Percentiles rank a stretch among this genome's conserved stretches.
Evolutionary conservation across 257 asterid species (phyloP).

Genomic region (Salvia splendens): DNA sequence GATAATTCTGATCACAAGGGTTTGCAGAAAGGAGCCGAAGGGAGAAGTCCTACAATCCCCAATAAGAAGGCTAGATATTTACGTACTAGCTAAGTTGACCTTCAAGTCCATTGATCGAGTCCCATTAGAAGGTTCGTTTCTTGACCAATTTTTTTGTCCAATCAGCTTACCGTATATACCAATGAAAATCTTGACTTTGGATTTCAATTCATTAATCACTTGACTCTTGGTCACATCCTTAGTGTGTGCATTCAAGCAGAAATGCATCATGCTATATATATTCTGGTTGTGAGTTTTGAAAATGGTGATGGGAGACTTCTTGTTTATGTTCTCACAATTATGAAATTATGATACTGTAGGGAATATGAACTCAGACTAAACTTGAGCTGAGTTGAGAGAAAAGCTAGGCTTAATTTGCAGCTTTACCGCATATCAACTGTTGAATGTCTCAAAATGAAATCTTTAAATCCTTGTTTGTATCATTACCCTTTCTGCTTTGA

Average conservation of each 20-base stretch:
- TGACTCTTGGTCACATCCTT: slow-evolving; percentile 12
- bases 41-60: slow-evolving; percentile 26
- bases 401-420: slow-evolving; percentile 6
- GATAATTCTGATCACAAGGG: slow-evolving; percentile 34
- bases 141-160: slow-evolving; percentile 18
- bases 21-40: slow-evolving; percentile 33
- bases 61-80: slow-evolving; percentile 43
- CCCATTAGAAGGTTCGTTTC: slow-evolving; percentile 34
- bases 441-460: slow-evolving; percentile 3
- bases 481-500: no score
- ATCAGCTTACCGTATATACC: slow-evolving; percentile 9
- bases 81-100: slow-evolving; percentile 31
- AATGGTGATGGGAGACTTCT: slow-evolving; percentile 14
- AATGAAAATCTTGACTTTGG: slow-evolving; percentile 1
- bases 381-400: background rate
- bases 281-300: slow-evolving; percentile 22
- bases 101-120: background rate
- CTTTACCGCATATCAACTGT: background rate
- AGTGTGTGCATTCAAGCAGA: slow-evolving; percentile 1
- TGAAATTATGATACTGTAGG: slow-evolving; percentile 13
- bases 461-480: background rate
- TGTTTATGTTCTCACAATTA: background rate
- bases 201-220: slow-evolving; percentile 16
- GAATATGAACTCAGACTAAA: background rate
- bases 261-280: slow-evolving; percentile 16